phyloP scores from a whole-genome alignment of 345 rosid species.

The Odontarrhena argentea region DNA sequence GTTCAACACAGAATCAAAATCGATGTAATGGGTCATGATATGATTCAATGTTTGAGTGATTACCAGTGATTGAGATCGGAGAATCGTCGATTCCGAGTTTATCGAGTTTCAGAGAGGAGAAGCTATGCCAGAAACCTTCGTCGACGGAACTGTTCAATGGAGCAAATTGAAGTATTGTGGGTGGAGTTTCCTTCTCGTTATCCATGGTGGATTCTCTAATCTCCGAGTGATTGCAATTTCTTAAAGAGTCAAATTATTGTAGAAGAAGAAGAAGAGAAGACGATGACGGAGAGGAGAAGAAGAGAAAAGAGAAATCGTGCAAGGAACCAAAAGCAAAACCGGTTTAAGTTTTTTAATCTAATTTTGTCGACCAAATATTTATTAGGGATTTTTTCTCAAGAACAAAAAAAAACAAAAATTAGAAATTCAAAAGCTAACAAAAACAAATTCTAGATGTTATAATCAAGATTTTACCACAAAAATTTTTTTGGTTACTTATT shows the following conservation, averaged over 20 bases:
- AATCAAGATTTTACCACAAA: too few relatives aligned
- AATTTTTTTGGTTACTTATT: too few relatives aligned
- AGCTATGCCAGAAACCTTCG: conserved; percentile 92
- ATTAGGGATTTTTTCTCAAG: too few relatives aligned
- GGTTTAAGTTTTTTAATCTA: neutral
- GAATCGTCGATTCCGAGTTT: conserved; percentile 89
- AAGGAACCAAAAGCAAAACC: conserved; percentile 24
- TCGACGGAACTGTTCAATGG: conserved; percentile 79
- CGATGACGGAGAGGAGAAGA: conserved; percentile 26
- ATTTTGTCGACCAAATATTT: too few relatives aligned
- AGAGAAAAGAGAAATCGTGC: conserved; percentile 35
- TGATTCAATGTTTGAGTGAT: neutral
- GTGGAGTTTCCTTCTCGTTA: conserved; percentile 30
- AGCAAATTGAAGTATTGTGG: conserved; percentile 65
- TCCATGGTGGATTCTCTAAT: conserved; percentile 31
- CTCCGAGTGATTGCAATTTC: neutral
- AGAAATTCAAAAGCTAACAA: too few relatives aligned
- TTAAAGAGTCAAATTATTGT: conserved; percentile 18
- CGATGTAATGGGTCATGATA: neutral
- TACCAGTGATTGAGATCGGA: conserved; percentile 79
- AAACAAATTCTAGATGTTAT: too few relatives aligned
- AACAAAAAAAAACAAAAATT: too few relatives aligned
- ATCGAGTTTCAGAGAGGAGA: conserved; percentile 87
- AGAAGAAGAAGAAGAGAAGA: conserved; percentile 13
- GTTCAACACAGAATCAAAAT: neutral